Percentiles rank a stretch among this genome's conserved stretches.
These are phyloP conservation scores for Talinum fruticosum DNA, from an alignment of 148 eudicot species.

Conservation along the genomic window DNA sequence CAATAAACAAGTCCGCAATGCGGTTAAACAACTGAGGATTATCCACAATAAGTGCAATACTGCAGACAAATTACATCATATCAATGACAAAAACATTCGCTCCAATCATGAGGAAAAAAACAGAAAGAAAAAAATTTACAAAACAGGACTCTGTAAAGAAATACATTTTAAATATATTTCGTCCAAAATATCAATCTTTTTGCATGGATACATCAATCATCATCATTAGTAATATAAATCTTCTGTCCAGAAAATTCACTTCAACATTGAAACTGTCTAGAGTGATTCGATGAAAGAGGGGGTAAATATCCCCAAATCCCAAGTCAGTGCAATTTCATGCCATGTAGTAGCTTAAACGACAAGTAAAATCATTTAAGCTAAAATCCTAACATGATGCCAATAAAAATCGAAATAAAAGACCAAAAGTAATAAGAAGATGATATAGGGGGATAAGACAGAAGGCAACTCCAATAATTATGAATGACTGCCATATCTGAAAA, in stretches of 20 bases:
- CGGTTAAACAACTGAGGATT: conserved; percentile 66
- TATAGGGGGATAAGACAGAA: too few species aligned
- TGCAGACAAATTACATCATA: conserved; percentile 31
- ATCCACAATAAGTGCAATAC: conserved; percentile 81
- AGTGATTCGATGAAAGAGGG: neutral
- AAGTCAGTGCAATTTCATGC: neutral
- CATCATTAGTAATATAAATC: neutral
- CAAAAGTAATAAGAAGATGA: too few species aligned
- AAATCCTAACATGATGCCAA: too few species aligned
- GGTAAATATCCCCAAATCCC: neutral
- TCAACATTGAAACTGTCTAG: neutral
- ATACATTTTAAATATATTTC: too few species aligned
- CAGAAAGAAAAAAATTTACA: neutral
- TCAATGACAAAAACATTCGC: conserved; percentile 7
- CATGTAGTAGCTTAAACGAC: neutral
- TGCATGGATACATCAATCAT: too few species aligned
- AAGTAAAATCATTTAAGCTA: too few species aligned
- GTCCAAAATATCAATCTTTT: too few species aligned
- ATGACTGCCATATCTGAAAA: neutral
- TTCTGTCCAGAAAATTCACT: neutral
- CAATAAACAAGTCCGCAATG: conserved; percentile 49
- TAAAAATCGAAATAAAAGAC: too few species aligned
- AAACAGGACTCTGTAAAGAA: neutral
- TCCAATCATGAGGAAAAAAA: neutral
- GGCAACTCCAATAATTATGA: neutral